phyloP scores from a whole-genome alignment of 2,329 filamentous ascomycete species.

The Berkeleyomyces rouxiae region DNA sequence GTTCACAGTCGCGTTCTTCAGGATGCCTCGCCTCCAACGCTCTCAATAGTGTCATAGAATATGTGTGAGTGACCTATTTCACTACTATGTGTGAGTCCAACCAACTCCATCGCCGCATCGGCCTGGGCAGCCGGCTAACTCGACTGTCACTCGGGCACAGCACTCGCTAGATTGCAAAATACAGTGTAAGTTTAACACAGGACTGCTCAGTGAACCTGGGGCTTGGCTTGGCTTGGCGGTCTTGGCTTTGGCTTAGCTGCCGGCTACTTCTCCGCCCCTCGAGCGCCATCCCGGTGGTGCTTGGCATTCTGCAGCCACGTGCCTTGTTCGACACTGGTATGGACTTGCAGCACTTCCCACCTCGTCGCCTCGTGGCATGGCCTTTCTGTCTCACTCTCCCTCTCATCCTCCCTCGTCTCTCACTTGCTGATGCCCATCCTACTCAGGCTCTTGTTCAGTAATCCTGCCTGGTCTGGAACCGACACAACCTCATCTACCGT shows the following conservation, averaged over 20 bases:
- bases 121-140: no score
- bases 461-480: conserved; percentile 36
- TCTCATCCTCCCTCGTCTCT: background rate
- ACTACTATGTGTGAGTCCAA: background rate
- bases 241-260: background rate
- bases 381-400: background rate
- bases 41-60: conserved; percentile 7
- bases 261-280: background rate
- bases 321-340: background rate
- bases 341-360: background rate
- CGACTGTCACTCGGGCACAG: conserved; percentile 18
- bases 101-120: background rate
- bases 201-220: background rate
- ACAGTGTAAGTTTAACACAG: conserved; percentile 27
- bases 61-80: conserved; percentile 7
- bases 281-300: background rate
- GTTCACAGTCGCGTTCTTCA: background rate
- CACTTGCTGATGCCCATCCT: conserved; percentile 8
- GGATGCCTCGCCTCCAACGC: conserved; percentile 10
- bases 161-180: conserved; percentile 34
- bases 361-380: background rate
- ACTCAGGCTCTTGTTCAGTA: conserved; percentile 41
- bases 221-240: background rate
- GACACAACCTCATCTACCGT: conserved; percentile 35
- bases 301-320: background rate